Conservation (phyloP, 441 rosid genomes). For the Pelargonium australe region DNA sequence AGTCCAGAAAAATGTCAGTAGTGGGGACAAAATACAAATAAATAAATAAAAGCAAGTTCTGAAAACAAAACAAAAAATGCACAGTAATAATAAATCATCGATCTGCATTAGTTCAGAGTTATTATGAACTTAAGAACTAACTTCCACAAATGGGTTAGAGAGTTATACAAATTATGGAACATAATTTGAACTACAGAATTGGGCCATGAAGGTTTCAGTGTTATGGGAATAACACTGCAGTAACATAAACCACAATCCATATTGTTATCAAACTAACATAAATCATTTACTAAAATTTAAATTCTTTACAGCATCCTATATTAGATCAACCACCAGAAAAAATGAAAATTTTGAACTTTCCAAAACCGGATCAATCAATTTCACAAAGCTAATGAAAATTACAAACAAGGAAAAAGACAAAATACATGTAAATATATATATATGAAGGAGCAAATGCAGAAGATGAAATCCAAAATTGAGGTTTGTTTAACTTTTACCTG, state of each 20-base stretch:
- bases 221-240: neutral
- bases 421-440: neutral
- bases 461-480: slow-evolving; percentile 6
- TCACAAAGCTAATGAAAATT: neutral
- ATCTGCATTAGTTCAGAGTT: too few relatives aligned
- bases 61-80: too few relatives aligned
- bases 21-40: too few relatives aligned
- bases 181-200: too few relatives aligned
- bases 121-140: too few relatives aligned
- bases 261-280: neutral
- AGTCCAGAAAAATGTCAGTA: too few relatives aligned
- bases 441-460: neutral
- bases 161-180: too few relatives aligned
- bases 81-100: too few relatives aligned
- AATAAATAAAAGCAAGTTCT: too few relatives aligned
- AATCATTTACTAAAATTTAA: neutral
- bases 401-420: neutral
- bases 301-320: neutral
- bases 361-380: neutral
- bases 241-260: neutral
- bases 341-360: neutral
- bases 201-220: neutral
- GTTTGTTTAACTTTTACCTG: slow-evolving; percentile 43
- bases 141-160: too few relatives aligned
- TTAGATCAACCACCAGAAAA: slow-evolving; percentile 16